Percentiles rank a stretch among this genome's conserved stretches.
phyloP scores from a whole-genome alignment of 2,329 filamentous ascomycete species.

The Cytospora mali region DNA sequence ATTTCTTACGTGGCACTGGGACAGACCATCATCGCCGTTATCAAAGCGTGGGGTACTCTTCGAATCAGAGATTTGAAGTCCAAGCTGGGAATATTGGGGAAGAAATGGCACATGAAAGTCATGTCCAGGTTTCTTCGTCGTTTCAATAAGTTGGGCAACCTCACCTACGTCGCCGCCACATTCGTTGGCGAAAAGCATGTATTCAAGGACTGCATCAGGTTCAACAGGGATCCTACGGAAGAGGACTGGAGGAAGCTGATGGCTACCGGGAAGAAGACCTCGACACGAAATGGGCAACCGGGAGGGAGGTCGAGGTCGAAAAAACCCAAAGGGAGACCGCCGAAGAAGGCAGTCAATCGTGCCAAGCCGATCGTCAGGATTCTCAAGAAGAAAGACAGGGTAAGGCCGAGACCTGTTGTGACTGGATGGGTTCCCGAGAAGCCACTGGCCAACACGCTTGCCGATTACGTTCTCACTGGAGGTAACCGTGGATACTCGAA shows the following conservation, averaged over 20 bases:
- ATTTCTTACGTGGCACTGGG: constrained; percentile 61
- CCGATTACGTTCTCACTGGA: constrained; percentile 39
- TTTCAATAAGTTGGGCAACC: constrained; percentile 56
- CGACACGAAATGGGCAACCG: constrained; percentile 25
- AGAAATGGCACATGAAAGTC: constrained; percentile 62
- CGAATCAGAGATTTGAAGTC: constrained; percentile 59
- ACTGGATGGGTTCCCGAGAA: constrained; percentile 39
- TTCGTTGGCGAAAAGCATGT: constrained; percentile 52
- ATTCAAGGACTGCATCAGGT: constrained; percentile 65
- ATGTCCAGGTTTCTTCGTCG: constrained; percentile 61
- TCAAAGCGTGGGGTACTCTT: constrained; percentile 61
- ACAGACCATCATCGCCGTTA: constrained; percentile 58
- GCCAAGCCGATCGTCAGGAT: constrained; percentile 10
- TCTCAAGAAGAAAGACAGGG: constrained; percentile 24
- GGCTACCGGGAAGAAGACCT: constrained; percentile 49
- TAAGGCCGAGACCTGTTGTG: constrained; percentile 12
- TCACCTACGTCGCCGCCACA: constrained; percentile 60
- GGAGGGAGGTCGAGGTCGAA: constrained; percentile 31
- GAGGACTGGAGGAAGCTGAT: constrained; percentile 61
- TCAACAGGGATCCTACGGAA: constrained; percentile 55
- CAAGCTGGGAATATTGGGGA: constrained; percentile 59
- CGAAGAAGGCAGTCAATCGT: constrained; percentile 7
- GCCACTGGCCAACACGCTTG: constrained; percentile 40
- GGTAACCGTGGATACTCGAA: constrained; percentile 40
- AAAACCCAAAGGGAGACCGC: constrained; percentile 12